phyloP scores from a whole-genome alignment of 306 rosid genomes.

The Coriaria nepalensis region DNA sequence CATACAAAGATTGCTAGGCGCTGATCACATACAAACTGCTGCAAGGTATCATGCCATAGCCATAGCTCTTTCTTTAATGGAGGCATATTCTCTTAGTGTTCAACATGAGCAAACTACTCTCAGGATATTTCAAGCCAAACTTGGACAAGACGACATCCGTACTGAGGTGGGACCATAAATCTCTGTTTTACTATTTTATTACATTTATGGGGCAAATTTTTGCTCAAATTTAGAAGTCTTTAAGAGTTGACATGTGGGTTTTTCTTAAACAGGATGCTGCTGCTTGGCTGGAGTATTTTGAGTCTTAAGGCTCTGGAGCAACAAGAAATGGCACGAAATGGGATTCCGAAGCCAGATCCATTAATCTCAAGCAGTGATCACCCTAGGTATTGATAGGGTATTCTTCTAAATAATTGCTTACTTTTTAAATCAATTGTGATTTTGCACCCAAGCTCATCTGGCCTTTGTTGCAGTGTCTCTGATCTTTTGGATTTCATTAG shows the following conservation, averaged over 20 bases:
- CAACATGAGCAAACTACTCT: constrained; percentile 97
- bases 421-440: constrained; percentile 18
- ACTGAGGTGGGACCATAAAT: constrained; percentile 45
- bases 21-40: constrained; percentile 98
- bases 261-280: constrained; percentile 69
- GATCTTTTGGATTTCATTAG: constrained; percentile 93
- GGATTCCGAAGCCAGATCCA: constrained; percentile 85
- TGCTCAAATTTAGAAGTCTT: background rate
- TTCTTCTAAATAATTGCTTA: constrained; percentile 31
- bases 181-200: no score
- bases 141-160: constrained; percentile 87
- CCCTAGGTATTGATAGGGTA: constrained; percentile 94
- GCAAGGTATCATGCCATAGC: constrained; percentile 99
- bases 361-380: constrained; percentile 95
- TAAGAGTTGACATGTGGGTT: background rate
- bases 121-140: constrained; percentile 74
- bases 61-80: constrained; percentile 95
- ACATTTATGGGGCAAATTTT: no score
- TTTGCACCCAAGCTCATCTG: constrained; percentile 19
- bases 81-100: constrained; percentile 86
- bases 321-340: constrained; percentile 90
- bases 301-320: constrained; percentile 89
- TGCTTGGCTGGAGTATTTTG: constrained; percentile 95
- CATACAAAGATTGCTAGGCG: constrained; percentile 84
- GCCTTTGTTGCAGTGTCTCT: constrained; percentile 63